These are phyloP conservation scores for Fennellomyces sp. DNA, from an alignment of 371 early-diverging fungal species.

Conservation along the genomic window DNA sequence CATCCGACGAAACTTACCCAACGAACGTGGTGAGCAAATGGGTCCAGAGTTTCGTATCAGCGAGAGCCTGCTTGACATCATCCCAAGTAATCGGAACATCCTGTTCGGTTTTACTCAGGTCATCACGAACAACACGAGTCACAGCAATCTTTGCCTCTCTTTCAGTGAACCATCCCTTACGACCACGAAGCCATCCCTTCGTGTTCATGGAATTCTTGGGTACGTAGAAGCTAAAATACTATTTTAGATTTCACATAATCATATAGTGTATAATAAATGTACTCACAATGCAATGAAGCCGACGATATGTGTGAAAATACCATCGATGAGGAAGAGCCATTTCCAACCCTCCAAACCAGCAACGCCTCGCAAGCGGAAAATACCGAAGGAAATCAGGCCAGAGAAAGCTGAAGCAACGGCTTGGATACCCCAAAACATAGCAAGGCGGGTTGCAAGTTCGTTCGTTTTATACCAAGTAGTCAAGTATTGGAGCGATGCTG, in stretches of 20 bases:
- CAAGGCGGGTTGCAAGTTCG: conserved; percentile 60
- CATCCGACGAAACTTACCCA: too few relatives aligned
- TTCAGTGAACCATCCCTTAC: conserved; percentile 22
- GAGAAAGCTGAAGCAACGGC: conserved; percentile 60
- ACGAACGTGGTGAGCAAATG: conserved; percentile 34
- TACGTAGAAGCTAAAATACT: conserved; percentile 52
- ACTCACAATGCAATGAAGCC: conserved; percentile 48
- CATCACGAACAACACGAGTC: conserved; percentile 58
- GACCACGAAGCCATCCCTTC: conserved; percentile 34
- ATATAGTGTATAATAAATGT: too few relatives aligned
- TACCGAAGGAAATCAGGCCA: conserved; percentile 60
- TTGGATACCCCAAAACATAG: conserved; percentile 64
- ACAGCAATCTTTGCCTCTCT: conserved; percentile 45
- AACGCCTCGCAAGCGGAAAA: conserved; percentile 55
- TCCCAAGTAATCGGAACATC: conserved; percentile 18
- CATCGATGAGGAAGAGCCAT: conserved; percentile 61
- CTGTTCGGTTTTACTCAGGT: conserved; percentile 47
- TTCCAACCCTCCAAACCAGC: conserved; percentile 60
- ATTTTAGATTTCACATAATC: too few relatives aligned
- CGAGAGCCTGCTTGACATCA: conserved; percentile 10
- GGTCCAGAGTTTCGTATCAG: conserved; percentile 47
- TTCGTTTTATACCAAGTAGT: conserved; percentile 60
- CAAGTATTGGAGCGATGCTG: conserved; percentile 58
- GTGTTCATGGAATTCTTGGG: conserved; percentile 44
- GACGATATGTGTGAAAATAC: conserved; percentile 50